Evolutionary conservation across 1,139 yeast species (phyloP).

Genomic region (Debaryomyces psychrophilus): DNA sequence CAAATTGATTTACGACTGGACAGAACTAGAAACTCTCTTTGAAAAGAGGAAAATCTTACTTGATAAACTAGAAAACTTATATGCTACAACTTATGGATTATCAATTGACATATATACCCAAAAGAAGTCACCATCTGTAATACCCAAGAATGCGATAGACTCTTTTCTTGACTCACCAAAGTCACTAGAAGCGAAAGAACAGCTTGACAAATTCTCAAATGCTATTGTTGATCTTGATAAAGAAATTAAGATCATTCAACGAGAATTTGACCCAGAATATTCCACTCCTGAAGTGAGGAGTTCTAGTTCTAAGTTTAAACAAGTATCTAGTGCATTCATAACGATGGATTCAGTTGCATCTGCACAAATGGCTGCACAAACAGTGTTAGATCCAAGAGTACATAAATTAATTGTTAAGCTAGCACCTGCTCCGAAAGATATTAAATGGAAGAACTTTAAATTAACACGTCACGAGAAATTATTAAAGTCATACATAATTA

Average conservation of each 20-base stretch:
- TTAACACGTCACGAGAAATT: slow-evolving; percentile 58
- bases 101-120: slow-evolving; percentile 44
- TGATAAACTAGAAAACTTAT: slow-evolving; percentile 45
- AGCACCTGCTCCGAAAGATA: slow-evolving; percentile 84
- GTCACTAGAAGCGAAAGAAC: slow-evolving; percentile 8
- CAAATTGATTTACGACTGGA: slow-evolving; percentile 59
- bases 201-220: slow-evolving; percentile 25
- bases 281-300: slow-evolving; percentile 32
- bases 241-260: slow-evolving; percentile 34
- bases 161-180: neutral
- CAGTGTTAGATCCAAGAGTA: slow-evolving; percentile 76
- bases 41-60: slow-evolving; percentile 36
- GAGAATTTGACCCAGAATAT: slow-evolving; percentile 29
- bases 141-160: slow-evolving; percentile 12
- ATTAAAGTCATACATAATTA: slow-evolving; percentile 59
- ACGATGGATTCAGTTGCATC: slow-evolving; percentile 85
- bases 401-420: slow-evolving; percentile 67
- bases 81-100: slow-evolving; percentile 49
- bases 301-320: slow-evolving; percentile 34
- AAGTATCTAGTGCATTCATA: slow-evolving; percentile 71
- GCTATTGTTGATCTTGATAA: slow-evolving; percentile 30
- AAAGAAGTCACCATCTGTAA: slow-evolving; percentile 33
- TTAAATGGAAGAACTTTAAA: slow-evolving; percentile 74
- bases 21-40: slow-evolving; percentile 48
- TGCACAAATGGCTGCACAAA: slow-evolving; percentile 86